Base-by-base conservation (phyloP, 306 rosid species). In the Betula pendula region DNA sequence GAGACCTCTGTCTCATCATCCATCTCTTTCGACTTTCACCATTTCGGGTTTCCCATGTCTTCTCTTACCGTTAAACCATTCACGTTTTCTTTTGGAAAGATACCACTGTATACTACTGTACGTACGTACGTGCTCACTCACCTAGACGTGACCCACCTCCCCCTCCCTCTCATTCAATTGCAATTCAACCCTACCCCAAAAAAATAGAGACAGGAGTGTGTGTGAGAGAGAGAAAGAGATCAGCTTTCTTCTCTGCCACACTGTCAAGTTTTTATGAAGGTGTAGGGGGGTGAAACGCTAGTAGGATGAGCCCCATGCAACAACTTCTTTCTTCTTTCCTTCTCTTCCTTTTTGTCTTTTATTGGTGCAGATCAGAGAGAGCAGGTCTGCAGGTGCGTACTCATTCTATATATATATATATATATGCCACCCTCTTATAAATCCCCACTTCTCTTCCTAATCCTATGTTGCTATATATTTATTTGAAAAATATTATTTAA, bases 21-120 rank as follows among this genome's bases (percentile, higher is more conserved):
- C 48, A 81, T 89, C 89, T 81, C 75, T 91, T 77, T n/a, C n/a
- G n/a, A n/a, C n/a, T n/a, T n/a, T 91, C 89, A 86, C 52, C 25
- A 77, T 68, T 81, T 74, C 73, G 85, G 76, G 72, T 40, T n/a
- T n/a, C 71, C 82, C 70, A 58, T 55, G 71, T 20, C 68, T 65
- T 45, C 19, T 33, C 75, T 70, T 76, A 73, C 77, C 74, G 74
- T 70, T 82, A 31, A 69, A 33, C 45, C 31, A 40, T 60, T 76
- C 78, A 71, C 72, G 59, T 79, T 56, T 51, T 63, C 66, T 73
- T 80, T 82, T 25, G 20, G 20, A 78, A 72, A 76, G 81, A 79
- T 72, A 45, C 73, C 73, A n/a, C 68, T 6, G 25, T 19, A 38
- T 24, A 66, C 48, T n/a, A n/a, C n/a, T n/a, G n/a, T n/a, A n/a